phyloP scores from a whole-genome alignment of 768 basidiomycete genomes.

The Dendrothele bispora region DNA sequence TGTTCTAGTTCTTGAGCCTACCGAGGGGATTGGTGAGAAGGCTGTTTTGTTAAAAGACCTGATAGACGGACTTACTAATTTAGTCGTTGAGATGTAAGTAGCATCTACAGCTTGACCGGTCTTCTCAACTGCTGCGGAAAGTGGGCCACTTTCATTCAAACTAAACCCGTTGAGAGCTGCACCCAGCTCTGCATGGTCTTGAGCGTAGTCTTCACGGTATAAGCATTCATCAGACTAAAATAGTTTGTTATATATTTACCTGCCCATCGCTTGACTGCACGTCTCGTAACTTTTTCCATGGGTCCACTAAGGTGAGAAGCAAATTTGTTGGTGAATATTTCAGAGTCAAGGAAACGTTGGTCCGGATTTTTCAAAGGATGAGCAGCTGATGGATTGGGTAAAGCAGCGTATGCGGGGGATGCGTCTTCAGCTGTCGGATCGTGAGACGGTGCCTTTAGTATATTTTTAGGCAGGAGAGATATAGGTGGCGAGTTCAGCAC shows the following conservation, averaged over 20 bases:
- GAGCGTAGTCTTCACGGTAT: constrained; percentile 80
- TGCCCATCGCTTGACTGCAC: constrained; percentile 92
- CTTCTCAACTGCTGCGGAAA: constrained; percentile 90
- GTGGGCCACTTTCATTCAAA: constrained; percentile 72
- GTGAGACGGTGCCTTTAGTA: constrained; percentile 92
- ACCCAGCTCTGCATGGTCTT: constrained; percentile 89
- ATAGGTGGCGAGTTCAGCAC: constrained; percentile 91
- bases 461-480: constrained; percentile 91
- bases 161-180: constrained; percentile 93
- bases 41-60: neutral
- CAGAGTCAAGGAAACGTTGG: constrained; percentile 94
- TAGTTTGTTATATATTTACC: constrained; percentile 66
- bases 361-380: constrained; percentile 92
- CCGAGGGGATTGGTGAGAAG: constrained; percentile 7
- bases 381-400: constrained; percentile 87
- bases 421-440: constrained; percentile 83
- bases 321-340: constrained; percentile 95
- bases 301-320: constrained; percentile 87
- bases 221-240: too few species aligned
- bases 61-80: constrained; percentile 56
- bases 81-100: constrained; percentile 90
- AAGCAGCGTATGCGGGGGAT: constrained; percentile 73
- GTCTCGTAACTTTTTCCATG: constrained; percentile 95
- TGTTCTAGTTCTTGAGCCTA: constrained; percentile 94
- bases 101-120: constrained; percentile 96